These are phyloP conservation scores for maize (Zea mays) DNA, from an alignment of 176 grass and related monocot species.

Conservation along the genomic window DNA sequence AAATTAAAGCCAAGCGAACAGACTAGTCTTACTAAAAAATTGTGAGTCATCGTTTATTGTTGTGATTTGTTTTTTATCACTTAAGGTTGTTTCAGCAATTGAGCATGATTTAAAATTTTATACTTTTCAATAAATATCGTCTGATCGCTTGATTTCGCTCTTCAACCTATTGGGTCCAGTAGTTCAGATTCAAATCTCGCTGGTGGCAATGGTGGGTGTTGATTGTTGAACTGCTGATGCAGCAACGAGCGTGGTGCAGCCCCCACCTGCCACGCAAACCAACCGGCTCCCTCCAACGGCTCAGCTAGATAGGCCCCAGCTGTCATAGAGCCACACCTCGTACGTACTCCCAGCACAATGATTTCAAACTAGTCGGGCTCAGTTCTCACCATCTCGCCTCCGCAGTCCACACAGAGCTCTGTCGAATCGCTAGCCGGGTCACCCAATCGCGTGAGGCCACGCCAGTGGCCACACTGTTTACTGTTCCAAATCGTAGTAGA, in stretches of 20 bases:
- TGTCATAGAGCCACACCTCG: background rate
- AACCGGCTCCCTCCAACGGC: slow-evolving; percentile 28
- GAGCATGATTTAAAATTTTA: too few relatives aligned
- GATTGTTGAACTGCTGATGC: slow-evolving; percentile 1
- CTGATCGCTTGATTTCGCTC: background rate
- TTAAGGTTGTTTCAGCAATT: too few relatives aligned
- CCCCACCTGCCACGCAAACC: slow-evolving; percentile 9
- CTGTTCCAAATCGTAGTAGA: background rate
- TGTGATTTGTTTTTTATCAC: too few relatives aligned
- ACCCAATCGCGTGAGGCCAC: background rate
- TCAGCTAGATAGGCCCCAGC: background rate
- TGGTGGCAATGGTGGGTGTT: slow-evolving; percentile 23
- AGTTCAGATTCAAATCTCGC: slow-evolving; percentile 29
- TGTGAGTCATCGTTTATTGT: too few relatives aligned
- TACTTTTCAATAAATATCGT: background rate
- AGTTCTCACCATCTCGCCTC: too few relatives aligned
- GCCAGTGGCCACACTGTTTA: background rate
- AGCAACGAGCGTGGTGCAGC: background rate
- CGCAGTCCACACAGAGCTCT: too few relatives aligned
- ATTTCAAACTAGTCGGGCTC: slow-evolving; percentile 5
- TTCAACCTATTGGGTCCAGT: background rate
- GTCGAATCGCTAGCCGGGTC: too few relatives aligned
- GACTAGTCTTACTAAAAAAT: too few relatives aligned
- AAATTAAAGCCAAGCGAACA: too few relatives aligned
- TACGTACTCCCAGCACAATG: slow-evolving; percentile 8